Base-by-base conservation (phyloP, 2,329 filamentous ascomycete genomes). In the Aspergillus nomiae region DNA sequence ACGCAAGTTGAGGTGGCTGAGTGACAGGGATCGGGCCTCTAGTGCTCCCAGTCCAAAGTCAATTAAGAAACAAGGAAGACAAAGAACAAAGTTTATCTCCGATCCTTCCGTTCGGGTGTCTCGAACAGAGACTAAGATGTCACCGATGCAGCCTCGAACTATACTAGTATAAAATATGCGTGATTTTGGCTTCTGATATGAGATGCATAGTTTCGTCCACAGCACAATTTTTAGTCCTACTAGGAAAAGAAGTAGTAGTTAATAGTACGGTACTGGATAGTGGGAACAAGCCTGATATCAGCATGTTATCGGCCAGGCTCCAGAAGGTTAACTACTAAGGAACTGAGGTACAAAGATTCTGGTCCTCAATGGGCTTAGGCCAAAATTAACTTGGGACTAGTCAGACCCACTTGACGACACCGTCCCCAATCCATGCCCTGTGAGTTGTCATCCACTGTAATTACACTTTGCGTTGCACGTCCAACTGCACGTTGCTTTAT, bases 1-100 rank as follows among this genome's bases (percentile, higher is more conserved):
- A 21, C 21, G 51, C 12, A 36, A 24, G n/a, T 24, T 16, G 19
- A 28, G 21, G 26, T 28, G 48, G 26, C 8, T 32, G 26, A 26
- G 21, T 38, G 51, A 38, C 51, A 55, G 21, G 51, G 51, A 55
- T 55, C 36, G 19, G n/a, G 32, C n/a, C 32, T 54, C 51, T 55
- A 28, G 32, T 24, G 12, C 14, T 38, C 16, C 4, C 12, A 38
- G 36, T 26, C 21, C 12, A 36, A 54, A 54, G 51, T 54, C 32
- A 55, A 38, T 55, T 41, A 21, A 38, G 32, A 38, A 38, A 36
- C 30, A 54, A 54, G 51, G 34, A 24, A 26, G 51, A 26, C 5
- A 32, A 36, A 32, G 19, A 54, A n/a, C 5, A 36, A 54, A 54
- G 24, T 54, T 28, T 36, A 54, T 54, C 30, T 54, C 51, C 32